A percentile compares a stretch with the other conserved stretches of the same genome.
Conservation (phyloP, 2,329 filamentous ascomycete genomes). For the Colletotrichum costaricense region DNA sequence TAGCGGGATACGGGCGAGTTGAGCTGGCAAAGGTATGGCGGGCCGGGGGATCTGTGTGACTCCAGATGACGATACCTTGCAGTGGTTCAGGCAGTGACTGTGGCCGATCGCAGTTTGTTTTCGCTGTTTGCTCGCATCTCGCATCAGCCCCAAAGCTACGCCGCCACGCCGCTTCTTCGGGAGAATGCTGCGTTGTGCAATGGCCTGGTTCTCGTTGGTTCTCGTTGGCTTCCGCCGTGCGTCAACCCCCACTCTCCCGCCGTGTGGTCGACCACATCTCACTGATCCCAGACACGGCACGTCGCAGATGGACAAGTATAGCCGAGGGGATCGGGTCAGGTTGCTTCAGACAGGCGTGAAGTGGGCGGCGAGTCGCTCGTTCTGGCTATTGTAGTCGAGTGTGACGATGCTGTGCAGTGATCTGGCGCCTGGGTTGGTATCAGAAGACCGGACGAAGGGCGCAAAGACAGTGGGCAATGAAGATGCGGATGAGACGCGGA, state of each 20-base stretch:
- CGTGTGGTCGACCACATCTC: neutral
- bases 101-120: neutral
- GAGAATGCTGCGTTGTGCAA: neutral
- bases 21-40: neutral
- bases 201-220: neutral
- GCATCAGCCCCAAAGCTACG: neutral
- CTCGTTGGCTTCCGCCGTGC: neutral
- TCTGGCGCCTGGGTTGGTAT: conserved; percentile 5
- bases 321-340: conserved; percentile 22
- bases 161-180: neutral
- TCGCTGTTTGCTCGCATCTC: neutral
- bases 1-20: neutral
- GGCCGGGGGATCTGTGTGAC: neutral
- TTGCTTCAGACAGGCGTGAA: conserved; percentile 3
- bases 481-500: neutral
- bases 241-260: conserved; percentile 6
- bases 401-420: conserved; percentile 8
- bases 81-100: neutral
- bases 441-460: conserved; percentile 19
- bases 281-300: neutral
- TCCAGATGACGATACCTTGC: neutral
- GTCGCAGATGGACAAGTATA: conserved; percentile 13
- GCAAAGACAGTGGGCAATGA: neutral
- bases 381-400: neutral
- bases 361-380: neutral